Percentiles rank a stretch among this genome's conserved stretches.
Evolutionary conservation across 2,329 filamentous ascomycete genomes (phyloP).

Genomic region (Sporothrix schenckii): DNA sequence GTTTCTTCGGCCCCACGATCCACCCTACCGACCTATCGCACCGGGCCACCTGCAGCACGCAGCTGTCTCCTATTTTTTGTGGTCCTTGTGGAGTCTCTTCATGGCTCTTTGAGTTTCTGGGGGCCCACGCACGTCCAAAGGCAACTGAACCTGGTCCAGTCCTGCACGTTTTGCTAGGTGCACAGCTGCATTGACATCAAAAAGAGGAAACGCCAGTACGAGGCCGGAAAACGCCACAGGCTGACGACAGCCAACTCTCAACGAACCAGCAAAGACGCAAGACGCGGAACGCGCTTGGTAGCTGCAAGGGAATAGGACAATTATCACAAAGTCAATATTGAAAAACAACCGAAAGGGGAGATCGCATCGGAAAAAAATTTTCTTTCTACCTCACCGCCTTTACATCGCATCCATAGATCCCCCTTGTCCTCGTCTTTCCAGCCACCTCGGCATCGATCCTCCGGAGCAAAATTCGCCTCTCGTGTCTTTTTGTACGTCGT

Average conservation of each 20-base stretch:
- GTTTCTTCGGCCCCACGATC: slow-evolving; percentile 18
- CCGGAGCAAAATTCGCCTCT: slow-evolving; percentile 16
- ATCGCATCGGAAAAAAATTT: slow-evolving; percentile 4
- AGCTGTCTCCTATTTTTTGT: slow-evolving; percentile 14
- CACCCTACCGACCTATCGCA: slow-evolving; percentile 16
- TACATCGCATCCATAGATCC: neutral
- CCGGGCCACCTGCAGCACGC: slow-evolving; percentile 23
- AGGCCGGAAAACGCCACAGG: slow-evolving; percentile 13
- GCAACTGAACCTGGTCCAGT: slow-evolving; percentile 2
- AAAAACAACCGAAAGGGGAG: slow-evolving; percentile 13
- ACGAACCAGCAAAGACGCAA: neutral
- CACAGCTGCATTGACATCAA: slow-evolving; percentile 16
- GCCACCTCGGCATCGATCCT: slow-evolving; percentile 17
- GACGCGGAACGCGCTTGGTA: slow-evolving; percentile 26
- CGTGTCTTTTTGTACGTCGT: neutral
- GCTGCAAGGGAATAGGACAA: slow-evolving; percentile 12
- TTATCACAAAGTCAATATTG: slow-evolving; percentile 27
- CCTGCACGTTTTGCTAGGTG: neutral
- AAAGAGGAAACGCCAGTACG: slow-evolving; percentile 10
- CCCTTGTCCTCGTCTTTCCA: neutral
- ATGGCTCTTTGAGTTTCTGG: neutral
- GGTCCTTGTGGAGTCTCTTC: slow-evolving; percentile 2
- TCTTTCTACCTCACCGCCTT: slow-evolving; percentile 28
- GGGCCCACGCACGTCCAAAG: slow-evolving; percentile 20
- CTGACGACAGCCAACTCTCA: neutral